Evolutionary conservation across 768 basidiomycete genomes (phyloP), one percentile per base, ranked within the genome.

Genomic region (Suillus tomentosus): DNA sequence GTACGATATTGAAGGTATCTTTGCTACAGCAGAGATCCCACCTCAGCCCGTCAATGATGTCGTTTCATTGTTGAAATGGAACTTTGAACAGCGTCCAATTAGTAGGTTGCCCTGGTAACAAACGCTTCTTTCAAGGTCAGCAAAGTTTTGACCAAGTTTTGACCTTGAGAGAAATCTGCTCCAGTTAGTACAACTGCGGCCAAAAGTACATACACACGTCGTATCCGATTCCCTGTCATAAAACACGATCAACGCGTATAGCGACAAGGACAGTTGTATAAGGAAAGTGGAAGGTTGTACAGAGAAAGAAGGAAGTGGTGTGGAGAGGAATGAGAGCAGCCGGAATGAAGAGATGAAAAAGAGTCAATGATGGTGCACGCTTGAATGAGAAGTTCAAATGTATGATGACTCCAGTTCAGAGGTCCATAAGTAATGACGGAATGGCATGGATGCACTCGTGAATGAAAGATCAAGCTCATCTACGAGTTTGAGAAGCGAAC

Each of bases 401-500:
- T 56, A 37, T 27, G 37, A 57, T 57, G 55, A 56, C 31, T 57
- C 48, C 43, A 57, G 27, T n/a, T 53, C 31, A 2, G 17, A 8
- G 27, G 50, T 27, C 27, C 3, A 60, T 14, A 15, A 19, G 50
- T 42, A 64, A 39, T 36, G 45, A 37, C 37, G 14, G 47, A 59
- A 64, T 58, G 24, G 4, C 60, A 65, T 50, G 2, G 15, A 31
- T 53, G 27, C 51, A 19, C 19, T 19, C 6, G 9, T 31, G 24
- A 54, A 43, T 58, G 22, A 51, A 71, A 54, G 17, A 48, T 58
- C 64, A 63, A 53, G 17, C 43, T 39, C 34, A 11, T 39, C 19
- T 39, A 62, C 24, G 31, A 40, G n/a, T 47, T 62, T 17, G 24
- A 10, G 48, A 34, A 15, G 24, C 45, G 59, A 61, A 2, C 17